phyloP scores from a whole-genome alignment of 2,329 filamentous ascomycete genomes.

The Thielaviopsis ethacetica region DNA sequence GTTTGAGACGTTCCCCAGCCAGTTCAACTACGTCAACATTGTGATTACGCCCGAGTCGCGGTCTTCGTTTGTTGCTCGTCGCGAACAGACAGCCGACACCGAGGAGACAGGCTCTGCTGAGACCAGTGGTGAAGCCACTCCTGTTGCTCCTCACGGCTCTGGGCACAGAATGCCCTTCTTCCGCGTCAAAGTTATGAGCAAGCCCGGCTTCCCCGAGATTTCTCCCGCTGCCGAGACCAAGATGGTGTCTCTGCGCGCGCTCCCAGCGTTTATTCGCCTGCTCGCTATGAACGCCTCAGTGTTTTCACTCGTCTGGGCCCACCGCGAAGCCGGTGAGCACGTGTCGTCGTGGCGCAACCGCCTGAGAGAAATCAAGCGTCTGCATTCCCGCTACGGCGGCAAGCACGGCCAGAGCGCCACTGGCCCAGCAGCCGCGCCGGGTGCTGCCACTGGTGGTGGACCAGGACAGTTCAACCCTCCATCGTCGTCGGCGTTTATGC shows the following conservation, averaged over 20 bases:
- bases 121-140: background rate
- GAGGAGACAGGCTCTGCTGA: background rate
- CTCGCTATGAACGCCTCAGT: conserved; percentile 86
- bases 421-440: conserved; percentile 18
- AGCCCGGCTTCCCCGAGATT: conserved; percentile 77
- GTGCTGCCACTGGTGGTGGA: conserved; percentile 13
- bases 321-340: conserved; percentile 61
- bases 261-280: conserved; percentile 74
- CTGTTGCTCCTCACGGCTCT: background rate
- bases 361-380: conserved; percentile 64
- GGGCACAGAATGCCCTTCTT: conserved; percentile 45
- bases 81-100: conserved; percentile 22
- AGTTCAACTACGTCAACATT: conserved; percentile 95
- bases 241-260: conserved; percentile 65
- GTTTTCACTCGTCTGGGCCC: conserved; percentile 81
- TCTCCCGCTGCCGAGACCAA: conserved; percentile 82
- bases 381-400: conserved; percentile 52
- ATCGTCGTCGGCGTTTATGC: conserved; percentile 10
- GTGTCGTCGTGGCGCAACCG: conserved; percentile 81
- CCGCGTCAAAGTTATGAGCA: conserved; percentile 76
- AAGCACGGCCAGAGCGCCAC: conserved; percentile 23
- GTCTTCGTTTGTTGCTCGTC: conserved; percentile 54
- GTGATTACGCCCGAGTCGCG: conserved; percentile 80
- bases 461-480: conserved; percentile 14
- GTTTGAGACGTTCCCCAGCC: conserved; percentile 83